Evolutionary conservation across 2,329 filamentous ascomycete genomes (phyloP).

Genomic region (Penicillium aurantiogriseum): DNA sequence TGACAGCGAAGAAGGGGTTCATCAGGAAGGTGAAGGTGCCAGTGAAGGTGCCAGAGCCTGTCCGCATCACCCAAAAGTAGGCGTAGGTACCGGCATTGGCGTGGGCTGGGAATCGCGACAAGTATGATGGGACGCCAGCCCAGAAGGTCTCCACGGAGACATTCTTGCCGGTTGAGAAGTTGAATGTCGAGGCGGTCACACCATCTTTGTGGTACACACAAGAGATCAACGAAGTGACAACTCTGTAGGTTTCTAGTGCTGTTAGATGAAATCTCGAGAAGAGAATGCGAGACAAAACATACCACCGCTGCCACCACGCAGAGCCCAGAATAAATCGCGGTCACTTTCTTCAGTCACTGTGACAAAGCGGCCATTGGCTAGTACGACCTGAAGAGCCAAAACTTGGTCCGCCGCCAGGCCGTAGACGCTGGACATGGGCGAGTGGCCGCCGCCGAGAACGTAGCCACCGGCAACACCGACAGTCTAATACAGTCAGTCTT

Average conservation of each 20-base stretch:
- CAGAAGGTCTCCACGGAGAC: slow-evolving; percentile 30
- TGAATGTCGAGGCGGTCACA: slow-evolving; percentile 30
- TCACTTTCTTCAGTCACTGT: slow-evolving; percentile 42
- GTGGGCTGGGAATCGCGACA: slow-evolving; percentile 25
- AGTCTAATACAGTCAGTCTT: slow-evolving; percentile 28
- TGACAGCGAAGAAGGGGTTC: slow-evolving; percentile 30
- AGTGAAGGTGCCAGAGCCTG: slow-evolving; percentile 28
- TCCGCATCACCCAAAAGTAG: slow-evolving; percentile 32
- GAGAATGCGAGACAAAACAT: background rate
- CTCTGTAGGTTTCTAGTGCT: slow-evolving; percentile 29
- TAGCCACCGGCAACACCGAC: slow-evolving; percentile 62
- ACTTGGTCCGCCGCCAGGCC: slow-evolving; percentile 49
- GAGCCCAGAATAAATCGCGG: slow-evolving; percentile 62
- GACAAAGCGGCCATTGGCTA: slow-evolving; percentile 27
- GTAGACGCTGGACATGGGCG: slow-evolving; percentile 51
- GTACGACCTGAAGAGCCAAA: slow-evolving; percentile 27
- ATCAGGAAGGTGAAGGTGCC: slow-evolving; percentile 34
- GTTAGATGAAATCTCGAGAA: background rate
- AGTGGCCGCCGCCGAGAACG: slow-evolving; percentile 60
- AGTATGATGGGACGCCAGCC: slow-evolving; percentile 29
- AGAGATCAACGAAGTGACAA: slow-evolving; percentile 31
- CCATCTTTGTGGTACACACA: slow-evolving; percentile 28
- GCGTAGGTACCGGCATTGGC: slow-evolving; percentile 34
- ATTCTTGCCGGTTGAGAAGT: slow-evolving; percentile 24
- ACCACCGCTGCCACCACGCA: slow-evolving; percentile 34